Percentiles rank a stretch among this genome's conserved stretches.
Conservation (phyloP, 1,284 basidiomycete genomes). For the Ustilago xerochloae region DNA sequence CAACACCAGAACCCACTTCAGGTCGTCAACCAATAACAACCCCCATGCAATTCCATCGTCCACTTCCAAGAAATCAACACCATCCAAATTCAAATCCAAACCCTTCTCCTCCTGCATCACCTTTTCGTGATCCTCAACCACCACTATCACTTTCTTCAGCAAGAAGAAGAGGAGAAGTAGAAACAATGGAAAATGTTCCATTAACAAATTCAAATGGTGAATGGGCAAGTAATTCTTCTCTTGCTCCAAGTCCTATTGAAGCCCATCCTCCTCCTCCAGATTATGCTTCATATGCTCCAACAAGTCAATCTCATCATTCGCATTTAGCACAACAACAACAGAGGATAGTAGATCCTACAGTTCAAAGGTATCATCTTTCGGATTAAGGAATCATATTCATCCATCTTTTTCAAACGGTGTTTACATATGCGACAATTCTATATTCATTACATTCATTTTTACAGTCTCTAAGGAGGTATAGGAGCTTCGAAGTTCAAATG, state of each 20-base stretch:
- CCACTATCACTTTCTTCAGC: not conserved
- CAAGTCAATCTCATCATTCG: not conserved
- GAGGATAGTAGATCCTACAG: constrained; percentile 4
- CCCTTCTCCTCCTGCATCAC: constrained; percentile 10
- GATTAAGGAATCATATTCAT: constrained; percentile 13
- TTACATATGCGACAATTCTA: not conserved
- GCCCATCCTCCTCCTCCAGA: not conserved
- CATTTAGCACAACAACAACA: not conserved
- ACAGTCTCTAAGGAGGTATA: too few species aligned
- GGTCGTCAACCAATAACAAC: constrained; percentile 7
- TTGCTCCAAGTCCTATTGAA: constrained; percentile 8
- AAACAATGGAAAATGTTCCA: not conserved
- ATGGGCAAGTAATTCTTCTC: constrained; percentile 2
- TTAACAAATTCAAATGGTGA: constrained; percentile 13
- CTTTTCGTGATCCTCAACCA: constrained; percentile 23
- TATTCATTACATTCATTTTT: not conserved
- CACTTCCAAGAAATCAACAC: constrained; percentile 3
- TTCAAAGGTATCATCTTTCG: constrained; percentile 31
- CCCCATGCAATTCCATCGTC: constrained; percentile 42
- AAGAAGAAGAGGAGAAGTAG: not conserved
- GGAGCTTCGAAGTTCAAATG: too few species aligned
- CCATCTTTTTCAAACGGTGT: too few species aligned
- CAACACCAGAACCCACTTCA: not conserved
- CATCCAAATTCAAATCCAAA: constrained; percentile 1
- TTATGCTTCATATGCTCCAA: not conserved